Evolutionary conservation across 179 eudicot species (phyloP), one percentile per base, ranked within the genome.

Genomic region (Beta lomatogona): DNA sequence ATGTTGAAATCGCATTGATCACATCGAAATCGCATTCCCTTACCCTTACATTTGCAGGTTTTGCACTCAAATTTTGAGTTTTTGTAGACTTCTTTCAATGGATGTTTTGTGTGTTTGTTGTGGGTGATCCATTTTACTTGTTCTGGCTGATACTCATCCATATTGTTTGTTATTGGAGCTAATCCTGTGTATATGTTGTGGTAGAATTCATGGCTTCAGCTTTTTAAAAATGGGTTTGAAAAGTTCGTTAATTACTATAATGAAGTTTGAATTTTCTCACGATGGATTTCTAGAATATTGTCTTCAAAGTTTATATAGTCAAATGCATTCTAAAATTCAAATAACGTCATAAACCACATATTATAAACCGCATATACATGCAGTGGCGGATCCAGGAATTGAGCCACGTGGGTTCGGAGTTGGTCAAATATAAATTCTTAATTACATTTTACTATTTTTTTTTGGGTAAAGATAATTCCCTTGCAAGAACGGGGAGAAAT

Each of bases 11-110:
- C 52, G 64, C 83, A 80, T 52, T 54, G 41, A 19, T 73, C 73
- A 22, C 83, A 80, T 64, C 55, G 63, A 14, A 25, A 74, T n/a
- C 79, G 52, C 31, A 18, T 61, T 53, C 79, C 83, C 7, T 6
- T 45, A 18, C 78, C 71, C 55, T 64, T 11, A 9, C 41, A 28
- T 9, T 65, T 80, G 83, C 83, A 80, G 6, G 41, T 19, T 31
- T 80, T 74, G 14, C 83, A 80, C 64, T 80, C 41, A 11, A 80
- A 80, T 55, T 80, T 80, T 1, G 83, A 10, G 73, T 80, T 73
- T 48, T 74, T 80, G 83, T 65, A 80, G 52, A 80, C 83, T 74
- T 80, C 78, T 66, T 80, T 73, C n/a, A 80, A 52, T 16, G 83
- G 83, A 12, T 64, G 83, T 73, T 80, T 61, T n/a, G 73, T 52